Evolutionary conservation across 1,284 basidiomycete species (phyloP).

Genomic region (Hypsizygus ulmarius): DNA sequence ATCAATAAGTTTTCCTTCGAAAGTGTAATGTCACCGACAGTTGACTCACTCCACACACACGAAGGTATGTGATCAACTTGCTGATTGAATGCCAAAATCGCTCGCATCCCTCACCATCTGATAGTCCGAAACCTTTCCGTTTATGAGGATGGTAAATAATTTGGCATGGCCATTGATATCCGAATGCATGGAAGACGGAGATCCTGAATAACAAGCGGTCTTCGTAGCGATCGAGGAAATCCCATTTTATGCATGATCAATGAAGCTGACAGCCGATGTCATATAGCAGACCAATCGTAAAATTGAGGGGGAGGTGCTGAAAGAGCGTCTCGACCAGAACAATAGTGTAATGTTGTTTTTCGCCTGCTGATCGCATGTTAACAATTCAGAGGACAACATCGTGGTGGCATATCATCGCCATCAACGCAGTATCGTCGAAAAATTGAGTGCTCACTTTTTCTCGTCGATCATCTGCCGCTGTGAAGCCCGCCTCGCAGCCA

Average conservation of each 20-base stretch:
- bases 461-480: background rate
- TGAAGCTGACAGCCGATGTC: slow-evolving; percentile 24
- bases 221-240: slow-evolving; percentile 15
- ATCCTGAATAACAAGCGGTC: slow-evolving; percentile 20
- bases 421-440: background rate
- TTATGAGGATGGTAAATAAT: slow-evolving; percentile 22
- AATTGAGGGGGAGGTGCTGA: background rate
- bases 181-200: slow-evolving; percentile 30
- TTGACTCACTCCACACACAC: slow-evolving; percentile 18
- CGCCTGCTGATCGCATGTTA: background rate
- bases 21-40: no score
- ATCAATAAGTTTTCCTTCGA: no score
- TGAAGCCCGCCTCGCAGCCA: background rate
- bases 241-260: slow-evolving; percentile 16
- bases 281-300: slow-evolving; percentile 13
- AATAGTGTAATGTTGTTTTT: background rate
- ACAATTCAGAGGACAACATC: background rate
- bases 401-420: slow-evolving; percentile 1
- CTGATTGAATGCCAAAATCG: slow-evolving; percentile 22
- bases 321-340: background rate
- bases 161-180: slow-evolving; percentile 28
- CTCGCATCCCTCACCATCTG: slow-evolving; percentile 29
- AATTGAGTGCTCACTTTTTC: slow-evolving; percentile 1
- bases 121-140: slow-evolving; percentile 20
- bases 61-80: slow-evolving; percentile 16